Evolutionary conservation across 208 protist genomes (phyloP), one percentile per base, ranked within the genome.

Genomic region (Trypanosoma lewisi): DNA sequence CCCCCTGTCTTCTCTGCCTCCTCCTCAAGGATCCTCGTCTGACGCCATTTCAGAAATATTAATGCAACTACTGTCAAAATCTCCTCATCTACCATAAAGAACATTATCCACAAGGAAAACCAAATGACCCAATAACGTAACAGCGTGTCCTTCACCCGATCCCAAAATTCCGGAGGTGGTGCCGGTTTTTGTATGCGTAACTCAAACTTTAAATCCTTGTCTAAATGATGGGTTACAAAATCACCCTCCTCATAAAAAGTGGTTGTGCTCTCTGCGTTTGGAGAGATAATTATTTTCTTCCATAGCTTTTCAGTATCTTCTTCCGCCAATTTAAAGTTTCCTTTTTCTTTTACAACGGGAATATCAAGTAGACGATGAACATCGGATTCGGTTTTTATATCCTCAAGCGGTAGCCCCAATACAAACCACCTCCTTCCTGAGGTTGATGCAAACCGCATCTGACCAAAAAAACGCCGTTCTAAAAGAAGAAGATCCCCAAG

Each of bases 71-170:
- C 51, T 1, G 90, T 91, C 47, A 96, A 84, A 25, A 96, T 82
- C 65, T 96, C 90, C 51, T 96, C 90, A 78, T 94, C 90, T 0
- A 96, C 87, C 78, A 92, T 91, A 55, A 87, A 96, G 69, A 96
- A 96, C 34, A 79, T 84, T 14, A 84, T 76, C 90, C 90, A 96
- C 36, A 87, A 33, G 0, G 90, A 72, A 45, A 96, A 94, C 82
- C 83, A 93, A 62, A 93, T 76, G 31, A 96, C 90, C 85, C 87
- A 96, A 71, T 90, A 90, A 9, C 79, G 84, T 67, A 96, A 72
- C 51, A 94, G 70, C n/a, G 63, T 83, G 23, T 96, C 87, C 17
- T 73, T 76, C 36, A 94, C 45, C 0, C 78, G 68, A 56, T 96
- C 90, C 78, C 87, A 91, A 74, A 78, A 94, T 25, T 84, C 75